Base-by-base conservation (phyloP, 116 monocot species). In the Dioscorea cayenensis region DNA sequence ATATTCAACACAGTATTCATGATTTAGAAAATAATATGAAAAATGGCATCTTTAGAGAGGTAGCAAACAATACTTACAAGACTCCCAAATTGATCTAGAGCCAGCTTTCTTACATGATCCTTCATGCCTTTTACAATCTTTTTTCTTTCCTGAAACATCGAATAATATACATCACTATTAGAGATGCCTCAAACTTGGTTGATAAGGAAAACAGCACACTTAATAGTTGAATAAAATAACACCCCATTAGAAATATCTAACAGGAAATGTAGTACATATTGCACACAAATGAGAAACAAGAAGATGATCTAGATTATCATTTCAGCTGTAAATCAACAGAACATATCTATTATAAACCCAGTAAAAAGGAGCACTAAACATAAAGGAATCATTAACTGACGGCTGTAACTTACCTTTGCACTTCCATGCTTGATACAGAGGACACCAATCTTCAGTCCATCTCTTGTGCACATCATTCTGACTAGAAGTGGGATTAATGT, bases 91-190 rank as follows among this genome's bases (percentile, higher is more conserved):
- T 84, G 88, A 75, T 88, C 84, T 18, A 74, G 65, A 72, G 97
- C 88, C 55, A 93, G 83, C 77, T 84, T 88, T 79, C 65, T 81
- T 71, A 90, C 64, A 67, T 83, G 76, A 22, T 79, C 97, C 75
- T 97, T 97, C 64, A 97, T 81, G 63, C 88, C 83, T 83, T 97
- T 93, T 64, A 97, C 71, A 36, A 97, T 90, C 78, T 90, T 97
- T 83, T 97, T 97, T 69, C 97, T 84, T 71, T 93, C 97, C 96
- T 96, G 73, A 64, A 78, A 81, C n/a, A 20, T 13, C 7, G 21
- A 73, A 25, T 16, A 71, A 35, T 71, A 49, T 25, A 71, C 11
- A 18, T 51, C 8, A 71, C 28, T 51, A 71, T 22, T 10, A 43
- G 7, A 43, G 7, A 9, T 1, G 12, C 43, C 43, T 43, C 43